phyloP scores from a whole-genome alignment of 2,329 filamentous ascomycete genomes.

The Beauveria rudraprayagi region DNA sequence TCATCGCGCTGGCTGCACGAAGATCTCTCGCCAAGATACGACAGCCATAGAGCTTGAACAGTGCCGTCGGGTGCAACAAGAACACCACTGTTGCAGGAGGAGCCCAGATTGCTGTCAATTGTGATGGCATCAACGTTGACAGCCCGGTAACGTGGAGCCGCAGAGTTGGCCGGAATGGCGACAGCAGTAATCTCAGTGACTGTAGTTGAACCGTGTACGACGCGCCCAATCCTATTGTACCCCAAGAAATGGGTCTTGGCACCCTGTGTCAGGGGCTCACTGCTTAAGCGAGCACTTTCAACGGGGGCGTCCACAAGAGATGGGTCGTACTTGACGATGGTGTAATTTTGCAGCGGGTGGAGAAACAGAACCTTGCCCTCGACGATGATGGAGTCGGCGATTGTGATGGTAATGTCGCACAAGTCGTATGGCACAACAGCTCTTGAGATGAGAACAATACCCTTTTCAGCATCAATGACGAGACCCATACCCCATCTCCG shows the following conservation, averaged over 20 bases:
- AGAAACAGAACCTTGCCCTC: conserved; percentile 92
- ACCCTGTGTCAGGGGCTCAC: conserved; percentile 78
- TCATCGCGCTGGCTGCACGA: conserved; percentile 76
- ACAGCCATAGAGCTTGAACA: conserved; percentile 93
- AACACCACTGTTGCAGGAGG: conserved; percentile 90
- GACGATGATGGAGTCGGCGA: conserved; percentile 92
- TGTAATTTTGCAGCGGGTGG: conserved; percentile 94
- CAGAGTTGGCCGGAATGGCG: conserved; percentile 86
- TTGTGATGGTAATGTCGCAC: conserved; percentile 91
- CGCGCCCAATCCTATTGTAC: conserved; percentile 92
- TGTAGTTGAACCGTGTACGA: conserved; percentile 87
- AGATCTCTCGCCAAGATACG: conserved; percentile 86
- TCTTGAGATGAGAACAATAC: conserved; percentile 85
- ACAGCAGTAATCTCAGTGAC: conserved; percentile 97
- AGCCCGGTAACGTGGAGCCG: conserved; percentile 85
- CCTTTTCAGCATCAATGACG: conserved; percentile 95
- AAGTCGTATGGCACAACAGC: conserved; percentile 94
- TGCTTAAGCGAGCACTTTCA: conserved; percentile 76
- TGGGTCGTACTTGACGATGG: conserved; percentile 90
- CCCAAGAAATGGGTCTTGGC: conserved; percentile 94
- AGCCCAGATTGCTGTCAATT: conserved; percentile 84
- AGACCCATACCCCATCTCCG: conserved; percentile 92
- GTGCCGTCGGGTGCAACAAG: conserved; percentile 83
- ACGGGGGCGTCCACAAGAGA: conserved; percentile 89
- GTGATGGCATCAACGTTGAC: conserved; percentile 96